phyloP scores from a whole-genome alignment of 345 rosid genomes.

The Syzygium aromaticum region DNA sequence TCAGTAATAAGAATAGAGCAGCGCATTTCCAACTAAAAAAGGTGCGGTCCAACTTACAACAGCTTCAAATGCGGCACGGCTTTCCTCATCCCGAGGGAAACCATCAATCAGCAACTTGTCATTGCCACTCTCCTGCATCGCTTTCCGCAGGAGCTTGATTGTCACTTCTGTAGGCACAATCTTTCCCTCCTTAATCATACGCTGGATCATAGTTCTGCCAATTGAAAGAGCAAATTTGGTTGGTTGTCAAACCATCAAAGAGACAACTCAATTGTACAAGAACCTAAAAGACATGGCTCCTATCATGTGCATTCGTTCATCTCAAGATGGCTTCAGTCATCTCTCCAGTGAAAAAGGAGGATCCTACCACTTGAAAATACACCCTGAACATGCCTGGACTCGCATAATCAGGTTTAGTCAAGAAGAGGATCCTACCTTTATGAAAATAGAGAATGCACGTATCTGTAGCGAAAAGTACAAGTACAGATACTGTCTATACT shows the following conservation, averaged over 20 bases:
- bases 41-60: conserved; percentile 30
- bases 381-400: neutral
- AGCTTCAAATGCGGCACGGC: conserved; percentile 52
- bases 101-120: conserved; percentile 74
- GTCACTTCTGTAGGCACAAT: conserved; percentile 86
- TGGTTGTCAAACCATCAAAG: neutral
- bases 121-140: conserved; percentile 47
- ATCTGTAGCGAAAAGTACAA: neutral
- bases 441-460: neutral
- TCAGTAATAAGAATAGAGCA: neutral
- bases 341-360: neutral
- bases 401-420: neutral
- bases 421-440: neutral
- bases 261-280: neutral
- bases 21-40: neutral
- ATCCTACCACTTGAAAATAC: neutral
- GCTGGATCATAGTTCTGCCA: conserved; percentile 56
- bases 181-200: conserved; percentile 58
- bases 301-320: neutral
- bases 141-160: conserved; percentile 65
- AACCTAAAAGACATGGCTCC: neutral
- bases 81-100: conserved; percentile 79
- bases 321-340: neutral
- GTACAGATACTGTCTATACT: neutral
- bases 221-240: neutral